These are phyloP conservation scores for Phytophthora sp. DNA, from an alignment of 352 stramenopile species.

Conservation along the genomic window DNA sequence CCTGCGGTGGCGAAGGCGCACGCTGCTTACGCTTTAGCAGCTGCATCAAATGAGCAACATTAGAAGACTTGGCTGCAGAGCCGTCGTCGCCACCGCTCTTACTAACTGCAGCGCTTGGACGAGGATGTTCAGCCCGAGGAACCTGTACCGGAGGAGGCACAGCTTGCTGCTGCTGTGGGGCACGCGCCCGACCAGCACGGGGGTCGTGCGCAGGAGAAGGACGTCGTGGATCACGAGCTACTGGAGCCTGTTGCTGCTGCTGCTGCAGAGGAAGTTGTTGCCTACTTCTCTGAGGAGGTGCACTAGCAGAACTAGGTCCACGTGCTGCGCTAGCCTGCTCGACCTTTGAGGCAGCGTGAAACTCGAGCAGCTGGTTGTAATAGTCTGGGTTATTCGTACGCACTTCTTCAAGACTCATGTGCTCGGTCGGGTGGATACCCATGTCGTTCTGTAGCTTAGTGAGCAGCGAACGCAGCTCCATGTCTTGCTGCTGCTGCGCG, in stretches of 20 bases:
- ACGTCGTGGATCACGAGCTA: conserved; percentile 37
- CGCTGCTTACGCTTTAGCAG: conserved; percentile 78
- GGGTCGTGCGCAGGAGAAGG: conserved; percentile 34
- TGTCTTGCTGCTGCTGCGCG: conserved; percentile 59
- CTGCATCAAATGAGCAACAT: conserved; percentile 84
- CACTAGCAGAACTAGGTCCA: conserved; percentile 8
- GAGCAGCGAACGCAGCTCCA: conserved; percentile 80
- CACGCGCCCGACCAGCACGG: conserved; percentile 15
- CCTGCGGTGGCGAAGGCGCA: conserved; percentile 22
- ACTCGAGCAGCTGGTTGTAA: conserved; percentile 83
- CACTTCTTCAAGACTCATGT: conserved; percentile 88
- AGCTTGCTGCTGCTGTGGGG: conserved; percentile 3
- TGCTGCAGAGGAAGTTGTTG: conserved; percentile 9
- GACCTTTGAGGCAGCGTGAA: conserved; percentile 49
- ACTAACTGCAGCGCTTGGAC: conserved; percentile 12
- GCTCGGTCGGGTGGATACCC: conserved; percentile 85
- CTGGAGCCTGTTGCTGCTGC: conserved; percentile 14
- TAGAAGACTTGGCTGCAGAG: conserved; percentile 58
- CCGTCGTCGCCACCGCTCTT: conserved; percentile 21
- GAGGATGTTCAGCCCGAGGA: conserved; percentile 17
- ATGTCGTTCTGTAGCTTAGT: conserved; percentile 90
- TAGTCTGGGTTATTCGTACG: conserved; percentile 85
- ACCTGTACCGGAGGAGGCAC: conserved; percentile 18
- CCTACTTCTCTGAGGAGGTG: conserved; percentile 13
- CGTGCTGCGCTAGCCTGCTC: conserved; percentile 11